Conservation (phyloP, 2,329 filamentous ascomycete species). For the Colletotrichum gigasporum region DNA sequence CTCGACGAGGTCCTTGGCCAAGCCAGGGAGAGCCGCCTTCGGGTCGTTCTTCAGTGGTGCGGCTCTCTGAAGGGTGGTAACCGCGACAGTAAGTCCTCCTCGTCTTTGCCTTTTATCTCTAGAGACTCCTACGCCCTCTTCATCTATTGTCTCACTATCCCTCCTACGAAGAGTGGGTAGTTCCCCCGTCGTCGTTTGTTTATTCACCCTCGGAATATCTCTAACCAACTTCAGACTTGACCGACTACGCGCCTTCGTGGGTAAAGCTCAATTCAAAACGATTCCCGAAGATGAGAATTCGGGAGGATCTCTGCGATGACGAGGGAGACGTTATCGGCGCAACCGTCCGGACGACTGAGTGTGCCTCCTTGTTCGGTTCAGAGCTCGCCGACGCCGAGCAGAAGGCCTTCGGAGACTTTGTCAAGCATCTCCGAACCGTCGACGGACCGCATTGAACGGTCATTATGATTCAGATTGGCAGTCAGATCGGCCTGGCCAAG, state of each 20-base stretch:
- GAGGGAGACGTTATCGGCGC: neutral
- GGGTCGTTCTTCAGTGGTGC: slow-evolving; percentile 1
- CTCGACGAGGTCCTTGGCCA: slow-evolving; percentile 37
- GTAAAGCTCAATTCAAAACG: neutral
- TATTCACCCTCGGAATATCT: neutral
- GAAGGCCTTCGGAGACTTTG: neutral
- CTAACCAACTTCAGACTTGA: neutral
- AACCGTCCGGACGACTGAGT: neutral
- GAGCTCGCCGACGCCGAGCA: neutral
- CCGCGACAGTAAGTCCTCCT: neutral
- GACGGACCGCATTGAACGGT: neutral
- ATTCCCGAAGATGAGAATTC: neutral
- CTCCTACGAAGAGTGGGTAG: too few relatives aligned
- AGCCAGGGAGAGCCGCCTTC: slow-evolving; percentile 31
- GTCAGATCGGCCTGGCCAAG: neutral
- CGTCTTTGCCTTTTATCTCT: neutral
- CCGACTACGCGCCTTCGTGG: neutral
- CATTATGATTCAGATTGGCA: slow-evolving; percentile 4
- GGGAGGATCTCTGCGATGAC: neutral
- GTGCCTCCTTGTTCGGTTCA: neutral
- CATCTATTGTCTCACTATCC: too few relatives aligned
- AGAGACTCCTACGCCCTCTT: too few relatives aligned
- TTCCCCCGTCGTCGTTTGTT: too few relatives aligned
- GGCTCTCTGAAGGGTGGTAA: neutral
- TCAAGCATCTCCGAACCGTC: neutral